Evolutionary conservation across 345 rosid genomes (phyloP), one percentile per base, ranked within the genome.

Genomic region (Gossypium thurberi): DNA sequence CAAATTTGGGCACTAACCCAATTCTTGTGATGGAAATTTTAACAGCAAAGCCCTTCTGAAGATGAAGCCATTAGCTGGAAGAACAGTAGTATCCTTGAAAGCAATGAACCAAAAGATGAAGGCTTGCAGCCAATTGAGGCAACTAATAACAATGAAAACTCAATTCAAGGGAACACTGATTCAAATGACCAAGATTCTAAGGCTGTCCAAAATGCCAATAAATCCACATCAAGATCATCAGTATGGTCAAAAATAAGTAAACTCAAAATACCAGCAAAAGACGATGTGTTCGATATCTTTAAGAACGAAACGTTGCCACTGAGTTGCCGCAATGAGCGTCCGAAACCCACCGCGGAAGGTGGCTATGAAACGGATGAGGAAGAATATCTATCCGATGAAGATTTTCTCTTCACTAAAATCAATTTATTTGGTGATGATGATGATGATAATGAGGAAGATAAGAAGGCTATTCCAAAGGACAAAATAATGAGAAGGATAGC

Each of bases 331-430:
- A 57, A 21, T 17, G 64, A 73, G 37, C 80, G 28, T 46, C 58
- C 73, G 2, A 76, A 76, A 25, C 59, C 83, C 17, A 75, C 85
- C 15, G n/a, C 55, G 46, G 92, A 88, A 17, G 87, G 88, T 63
- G 98, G 88, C 3, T 91, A 92, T 65, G 97, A 85, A 75, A 84
- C 97, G 61, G 91, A n/a, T n/a, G n/a, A 90, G 17, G 97, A 88
- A 71, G 97, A 92, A 75, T 70, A 78, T 69, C 78, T 86, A 52
- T 65, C 88, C 0, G 99, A 95, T 70, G 90, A 90, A 79, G 97
- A 89, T 66, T 88, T 91, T 82, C 83, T 85, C 82, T 68, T 78
- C 77, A 78, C 84, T 0, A 91, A 95, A 73, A 74, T 74, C 40
- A 88, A 88, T 74, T 77, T 89, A 66, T 91, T 85, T 9, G 92